phyloP scores from a whole-genome alignment of 2,329 filamentous ascomycete species.

The Lachnellula subtilissima region DNA sequence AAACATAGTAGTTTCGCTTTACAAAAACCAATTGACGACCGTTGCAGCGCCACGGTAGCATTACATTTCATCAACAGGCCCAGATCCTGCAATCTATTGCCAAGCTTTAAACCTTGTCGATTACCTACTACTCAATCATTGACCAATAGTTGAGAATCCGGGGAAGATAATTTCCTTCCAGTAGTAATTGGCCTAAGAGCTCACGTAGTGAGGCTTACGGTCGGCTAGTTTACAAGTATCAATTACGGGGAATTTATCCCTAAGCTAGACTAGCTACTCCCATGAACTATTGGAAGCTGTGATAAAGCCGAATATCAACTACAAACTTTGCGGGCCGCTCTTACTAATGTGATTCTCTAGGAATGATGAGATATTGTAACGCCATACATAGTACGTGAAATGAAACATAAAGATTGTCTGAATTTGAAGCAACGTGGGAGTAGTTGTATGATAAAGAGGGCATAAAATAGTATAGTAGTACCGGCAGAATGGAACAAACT shows the following conservation, averaged over 20 bases:
- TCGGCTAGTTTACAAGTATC: not conserved
- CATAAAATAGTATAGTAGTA: too few species aligned
- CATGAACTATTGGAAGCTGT: not conserved
- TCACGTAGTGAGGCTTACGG: not conserved
- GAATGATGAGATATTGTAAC: too few species aligned
- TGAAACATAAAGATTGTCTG: too few species aligned
- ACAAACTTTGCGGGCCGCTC: not conserved
- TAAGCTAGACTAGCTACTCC: not conserved
- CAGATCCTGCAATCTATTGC: not conserved
- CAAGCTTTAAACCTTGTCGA: not conserved
- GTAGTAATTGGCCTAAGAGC: too few species aligned
- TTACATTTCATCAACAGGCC: not conserved
- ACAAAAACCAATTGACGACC: not conserved
- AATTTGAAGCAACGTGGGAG: too few species aligned
- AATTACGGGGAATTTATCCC: not conserved
- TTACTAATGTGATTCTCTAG: not conserved
- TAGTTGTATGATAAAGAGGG: too few species aligned
- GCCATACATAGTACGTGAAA: too few species aligned
- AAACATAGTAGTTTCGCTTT: not conserved
- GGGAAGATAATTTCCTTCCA: not conserved
- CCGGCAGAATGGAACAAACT: too few species aligned
- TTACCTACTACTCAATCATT: not conserved
- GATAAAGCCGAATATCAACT: too few species aligned
- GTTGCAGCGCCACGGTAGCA: not conserved
- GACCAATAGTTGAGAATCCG: not conserved